phyloP scores from a whole-genome alignment of 176 grass and related monocot genomes.

The Avena insularis region DNA sequence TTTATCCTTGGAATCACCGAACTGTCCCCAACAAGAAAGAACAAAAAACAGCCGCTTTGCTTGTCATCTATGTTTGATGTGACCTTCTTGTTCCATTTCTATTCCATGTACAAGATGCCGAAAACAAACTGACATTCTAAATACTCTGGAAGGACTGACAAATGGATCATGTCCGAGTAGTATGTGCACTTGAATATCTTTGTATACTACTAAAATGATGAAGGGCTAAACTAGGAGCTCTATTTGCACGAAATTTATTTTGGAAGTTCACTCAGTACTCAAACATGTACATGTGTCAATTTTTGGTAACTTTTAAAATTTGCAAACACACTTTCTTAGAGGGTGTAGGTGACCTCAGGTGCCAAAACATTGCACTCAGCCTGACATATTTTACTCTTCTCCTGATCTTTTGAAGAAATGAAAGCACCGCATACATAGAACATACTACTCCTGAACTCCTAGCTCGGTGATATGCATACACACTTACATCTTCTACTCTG shows the following conservation, averaged over 20 bases:
- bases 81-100: constrained; percentile 18
- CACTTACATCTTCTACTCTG: constrained; percentile 8
- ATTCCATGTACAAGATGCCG: constrained; percentile 13
- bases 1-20: constrained; percentile 20
- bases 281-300: background rate
- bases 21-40: constrained; percentile 10
- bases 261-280: background rate
- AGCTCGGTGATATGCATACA: background rate
- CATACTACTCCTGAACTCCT: background rate
- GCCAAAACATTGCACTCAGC: constrained; percentile 2
- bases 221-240: constrained; percentile 7
- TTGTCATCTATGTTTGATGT: constrained; percentile 14
- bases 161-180: constrained; percentile 6
- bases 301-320: background rate
- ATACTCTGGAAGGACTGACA: background rate
- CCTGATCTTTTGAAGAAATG: background rate
- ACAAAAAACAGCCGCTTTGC: constrained; percentile 4
- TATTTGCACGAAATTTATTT: background rate
- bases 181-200: constrained; percentile 14
- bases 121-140: background rate
- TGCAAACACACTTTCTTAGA: background rate
- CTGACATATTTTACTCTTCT: background rate
- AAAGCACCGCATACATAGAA: background rate
- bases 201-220: background rate
- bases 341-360: background rate